A percentile compares a stretch with the other conserved stretches of the same genome.
These are phyloP conservation scores for Ceratorhiza oryzae-sativae DNA, from an alignment of 1,284 basidiomycete species.

Conservation along the genomic window DNA sequence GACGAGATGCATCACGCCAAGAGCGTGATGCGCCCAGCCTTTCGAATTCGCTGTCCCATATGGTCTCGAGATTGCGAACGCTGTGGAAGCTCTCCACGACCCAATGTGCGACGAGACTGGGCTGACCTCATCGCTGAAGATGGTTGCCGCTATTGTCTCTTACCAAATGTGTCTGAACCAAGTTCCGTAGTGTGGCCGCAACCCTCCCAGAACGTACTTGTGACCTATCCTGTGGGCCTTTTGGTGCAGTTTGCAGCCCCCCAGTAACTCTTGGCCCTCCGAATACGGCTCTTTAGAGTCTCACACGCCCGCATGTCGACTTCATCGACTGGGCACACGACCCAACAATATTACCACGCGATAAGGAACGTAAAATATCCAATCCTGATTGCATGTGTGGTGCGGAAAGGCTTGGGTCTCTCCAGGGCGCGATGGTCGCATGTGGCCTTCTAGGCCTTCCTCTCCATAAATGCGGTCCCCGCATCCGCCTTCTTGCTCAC, in stretches of 20 bases:
- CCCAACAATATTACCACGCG: slow-evolving; percentile 4
- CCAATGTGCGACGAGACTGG: background rate
- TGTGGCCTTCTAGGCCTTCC: slow-evolving; percentile 1
- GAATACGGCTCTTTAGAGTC: slow-evolving; percentile 6
- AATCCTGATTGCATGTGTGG: slow-evolving; percentile 16
- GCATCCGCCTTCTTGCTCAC: background rate
- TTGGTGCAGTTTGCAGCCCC: background rate
- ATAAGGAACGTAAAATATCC: slow-evolving; percentile 8
- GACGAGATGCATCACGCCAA: slow-evolving; percentile 15
- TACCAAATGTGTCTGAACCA: background rate
- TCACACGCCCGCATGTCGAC: slow-evolving; percentile 6
- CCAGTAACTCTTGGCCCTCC: slow-evolving; percentile 11
- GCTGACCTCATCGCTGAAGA: background rate
- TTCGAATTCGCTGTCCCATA: slow-evolving; percentile 2
- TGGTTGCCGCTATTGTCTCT: background rate
- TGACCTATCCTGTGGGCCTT: background rate
- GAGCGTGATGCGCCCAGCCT: slow-evolving; percentile 25
- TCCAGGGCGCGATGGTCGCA: background rate
- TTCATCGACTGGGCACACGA: slow-evolving; percentile 11
- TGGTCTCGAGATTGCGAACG: background rate
- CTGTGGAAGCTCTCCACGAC: background rate
- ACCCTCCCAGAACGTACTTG: background rate
- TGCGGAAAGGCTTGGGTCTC: slow-evolving; percentile 31
- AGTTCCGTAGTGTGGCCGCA: background rate
- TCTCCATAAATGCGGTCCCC: background rate